Base-by-base conservation (phyloP, 2,329 filamentous ascomycete species). In the Gaeumannomyces sp. region DNA sequence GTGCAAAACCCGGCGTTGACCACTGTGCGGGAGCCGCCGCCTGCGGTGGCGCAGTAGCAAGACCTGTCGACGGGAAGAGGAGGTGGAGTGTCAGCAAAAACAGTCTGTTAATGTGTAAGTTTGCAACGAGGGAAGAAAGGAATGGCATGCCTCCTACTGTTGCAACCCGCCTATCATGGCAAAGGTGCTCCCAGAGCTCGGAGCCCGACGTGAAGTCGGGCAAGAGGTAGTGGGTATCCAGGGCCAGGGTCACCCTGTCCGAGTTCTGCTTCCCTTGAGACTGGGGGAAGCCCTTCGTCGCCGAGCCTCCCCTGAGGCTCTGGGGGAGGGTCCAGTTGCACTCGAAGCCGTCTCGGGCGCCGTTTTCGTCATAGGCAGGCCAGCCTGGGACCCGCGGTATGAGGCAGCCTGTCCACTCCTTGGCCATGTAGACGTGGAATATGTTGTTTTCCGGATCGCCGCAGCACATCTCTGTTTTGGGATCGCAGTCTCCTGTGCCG, bases 401-500 rank as follows among this genome's bases (percentile, higher is more conserved):
- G 68, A 80, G 82, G 73, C 83, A 84, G 10, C 75, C 73, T 64
- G 82, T 79, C 50, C 83, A 71, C 2, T 80, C 78, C 2, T 81
- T 79, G 67, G 83, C 84, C 31, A 81, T 81, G 28, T 80, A 77
- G 38, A 84, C 76, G 65, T 83, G 79, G 69, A 77, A 81, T 16
- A 79, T 73, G 35, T 67, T 64, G 38, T 31, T 19, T 27, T 29
- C 58, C 19, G 28, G 64, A 10, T 31, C 60, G 31, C 63, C 69
- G 67, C 72, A 73, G 71, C 73, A 72, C 59, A 67, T 64, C 38
- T 68, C 65, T 2, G 68, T 67, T 27, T 25, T 25, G n/a, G n/a
- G 56, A 28, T 58, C 56, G 56, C 56, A 58, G 14, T 45, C 38
- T 7, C 38, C 14, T 16, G 38, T 5, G 38, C 3, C 14, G 38